Conservation (phyloP, 164 flowering plant species). For the Vitis riparia region DNA sequence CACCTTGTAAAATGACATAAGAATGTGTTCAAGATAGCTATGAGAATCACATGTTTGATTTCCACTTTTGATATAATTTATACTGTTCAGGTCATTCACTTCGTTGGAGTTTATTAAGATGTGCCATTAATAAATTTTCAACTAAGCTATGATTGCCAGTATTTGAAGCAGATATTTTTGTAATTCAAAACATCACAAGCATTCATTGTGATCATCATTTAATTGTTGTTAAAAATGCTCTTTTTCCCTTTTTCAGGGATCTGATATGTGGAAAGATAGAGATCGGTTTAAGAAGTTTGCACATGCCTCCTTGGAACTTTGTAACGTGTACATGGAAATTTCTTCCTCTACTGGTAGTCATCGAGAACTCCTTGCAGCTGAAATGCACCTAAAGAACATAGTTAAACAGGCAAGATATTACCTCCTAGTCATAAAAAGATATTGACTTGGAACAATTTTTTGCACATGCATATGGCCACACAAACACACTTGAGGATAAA, state of each 20-base stretch:
- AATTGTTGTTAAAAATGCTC: background rate
- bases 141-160: background rate
- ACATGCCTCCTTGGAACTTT: slow-evolving; percentile 79
- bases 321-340: slow-evolving; percentile 71
- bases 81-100: too few relatives aligned
- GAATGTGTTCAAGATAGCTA: too few relatives aligned
- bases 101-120: too few relatives aligned
- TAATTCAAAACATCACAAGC: background rate
- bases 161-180: background rate
- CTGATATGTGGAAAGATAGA: slow-evolving; percentile 78
- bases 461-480: too few relatives aligned
- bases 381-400: slow-evolving; percentile 70
- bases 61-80: too few relatives aligned
- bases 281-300: slow-evolving; percentile 77
- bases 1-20: too few relatives aligned
- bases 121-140: too few relatives aligned
- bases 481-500: too few relatives aligned
- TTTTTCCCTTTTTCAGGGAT: slow-evolving; percentile 47
- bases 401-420: slow-evolving; percentile 58
- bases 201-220: slow-evolving; percentile 1
- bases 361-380: slow-evolving; percentile 65
- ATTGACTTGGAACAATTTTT: background rate
- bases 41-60: too few relatives aligned
- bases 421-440: background rate
- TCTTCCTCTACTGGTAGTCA: slow-evolving; percentile 48